phyloP scores from a whole-genome alignment of 768 basidiomycete genomes.

The Amyloporia xantha region DNA sequence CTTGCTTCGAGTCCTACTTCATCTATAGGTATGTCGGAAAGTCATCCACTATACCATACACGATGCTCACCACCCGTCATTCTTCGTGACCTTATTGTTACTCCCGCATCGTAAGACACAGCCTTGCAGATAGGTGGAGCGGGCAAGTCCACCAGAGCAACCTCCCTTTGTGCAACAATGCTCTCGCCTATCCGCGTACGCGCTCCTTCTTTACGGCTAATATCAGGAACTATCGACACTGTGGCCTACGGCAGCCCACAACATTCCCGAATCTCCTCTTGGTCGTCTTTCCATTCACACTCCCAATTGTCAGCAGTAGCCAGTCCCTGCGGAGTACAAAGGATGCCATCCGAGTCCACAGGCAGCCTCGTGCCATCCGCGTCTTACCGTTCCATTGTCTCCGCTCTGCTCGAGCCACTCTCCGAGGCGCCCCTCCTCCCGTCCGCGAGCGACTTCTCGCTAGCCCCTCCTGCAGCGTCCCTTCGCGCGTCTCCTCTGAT shows the following conservation, averaged over 20 bases:
- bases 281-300: too few relatives aligned
- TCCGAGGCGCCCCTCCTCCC: slow-evolving; percentile 4
- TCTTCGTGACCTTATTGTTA: background rate
- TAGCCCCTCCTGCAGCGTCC: slow-evolving; percentile 5
- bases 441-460: background rate
- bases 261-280: too few relatives aligned
- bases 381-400: slow-evolving; percentile 1
- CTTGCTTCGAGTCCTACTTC: background rate
- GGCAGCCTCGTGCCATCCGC: background rate
- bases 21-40: background rate
- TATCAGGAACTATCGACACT: background rate
- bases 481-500: slow-evolving; percentile 6
- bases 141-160: background rate
- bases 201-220: background rate
- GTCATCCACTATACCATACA: too few relatives aligned
- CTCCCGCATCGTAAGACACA: background rate
- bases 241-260: background rate
- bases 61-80: background rate
- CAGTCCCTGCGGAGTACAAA: background rate
- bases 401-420: background rate
- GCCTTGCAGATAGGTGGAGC: background rate
- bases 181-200: background rate
- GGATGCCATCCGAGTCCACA: background rate
- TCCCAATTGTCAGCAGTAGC: background rate
- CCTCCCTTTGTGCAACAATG: background rate